These are phyloP conservation scores for Solanum tarijense DNA, from an alignment of 257 asterid species.

Conservation along the genomic window DNA sequence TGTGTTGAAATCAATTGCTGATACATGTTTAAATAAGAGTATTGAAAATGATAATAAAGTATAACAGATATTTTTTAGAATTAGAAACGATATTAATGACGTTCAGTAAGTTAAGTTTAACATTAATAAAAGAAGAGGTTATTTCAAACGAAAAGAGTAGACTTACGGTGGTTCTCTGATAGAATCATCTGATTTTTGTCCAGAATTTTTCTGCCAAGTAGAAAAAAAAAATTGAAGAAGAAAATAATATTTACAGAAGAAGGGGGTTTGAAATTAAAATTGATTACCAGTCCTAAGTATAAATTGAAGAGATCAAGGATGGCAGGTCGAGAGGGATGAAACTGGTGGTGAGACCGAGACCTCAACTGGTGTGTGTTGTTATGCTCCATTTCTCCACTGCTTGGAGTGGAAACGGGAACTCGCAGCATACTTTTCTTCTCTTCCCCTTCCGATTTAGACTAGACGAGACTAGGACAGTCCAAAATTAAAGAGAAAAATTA, in stretches of 20 bases:
- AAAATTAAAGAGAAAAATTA: no score
- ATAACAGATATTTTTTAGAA: background rate
- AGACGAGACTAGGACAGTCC: background rate
- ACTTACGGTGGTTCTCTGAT: conserved; percentile 78
- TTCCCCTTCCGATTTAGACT: background rate
- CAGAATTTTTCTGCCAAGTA: conserved; percentile 43
- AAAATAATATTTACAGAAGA: background rate
- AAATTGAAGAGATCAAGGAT: conserved; percentile 70
- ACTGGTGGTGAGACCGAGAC: conserved; percentile 55
- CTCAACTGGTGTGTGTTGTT: conserved; percentile 14
- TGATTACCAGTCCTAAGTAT: conserved; percentile 55
- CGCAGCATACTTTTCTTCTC: conserved; percentile 13
- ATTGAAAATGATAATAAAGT: background rate
- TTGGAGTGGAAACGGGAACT: conserved; percentile 27
- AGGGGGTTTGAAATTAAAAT: background rate
- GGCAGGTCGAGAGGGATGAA: conserved; percentile 73
- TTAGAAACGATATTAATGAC: background rate
- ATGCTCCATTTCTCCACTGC: conserved; percentile 35
- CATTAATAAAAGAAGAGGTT: background rate
- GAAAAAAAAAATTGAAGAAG: background rate
- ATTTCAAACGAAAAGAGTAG: background rate
- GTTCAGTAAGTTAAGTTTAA: no score
- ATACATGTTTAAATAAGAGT: background rate
- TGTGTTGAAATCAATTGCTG: background rate
- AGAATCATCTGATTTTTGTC: conserved; percentile 60